Evolutionary conservation across 805 yeast species (phyloP).

Genomic region (Pichia occidentalis): DNA sequence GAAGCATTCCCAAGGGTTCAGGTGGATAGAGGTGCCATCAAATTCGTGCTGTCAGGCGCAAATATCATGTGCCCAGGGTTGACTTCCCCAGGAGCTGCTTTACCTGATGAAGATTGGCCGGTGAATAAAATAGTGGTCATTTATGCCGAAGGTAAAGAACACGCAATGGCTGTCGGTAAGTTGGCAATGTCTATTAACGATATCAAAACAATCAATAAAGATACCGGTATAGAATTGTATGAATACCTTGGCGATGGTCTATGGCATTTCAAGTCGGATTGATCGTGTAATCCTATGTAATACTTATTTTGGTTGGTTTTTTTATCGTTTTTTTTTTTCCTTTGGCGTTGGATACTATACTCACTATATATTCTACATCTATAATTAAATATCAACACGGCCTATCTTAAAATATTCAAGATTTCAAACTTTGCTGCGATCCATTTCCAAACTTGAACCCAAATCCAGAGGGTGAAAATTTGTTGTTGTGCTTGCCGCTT

Average conservation of each 20-base stretch:
- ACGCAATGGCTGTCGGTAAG: constrained; percentile 87
- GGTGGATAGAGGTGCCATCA: constrained; percentile 95
- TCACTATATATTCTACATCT: too few species aligned
- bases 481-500: not conserved
- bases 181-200: constrained; percentile 85
- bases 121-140: constrained; percentile 70
- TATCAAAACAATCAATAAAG: constrained; percentile 75
- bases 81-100: constrained; percentile 74
- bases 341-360: too few species aligned
- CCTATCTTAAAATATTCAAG: not conserved
- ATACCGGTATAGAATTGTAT: constrained; percentile 79
- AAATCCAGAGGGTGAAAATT: not conserved
- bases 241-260: constrained; percentile 88
- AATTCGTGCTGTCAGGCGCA: constrained; percentile 92
- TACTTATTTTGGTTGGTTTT: not conserved
- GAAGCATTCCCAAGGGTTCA: constrained; percentile 76
- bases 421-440: constrained; percentile 10
- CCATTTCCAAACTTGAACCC: constrained; percentile 7
- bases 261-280: constrained; percentile 48
- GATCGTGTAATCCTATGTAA: constrained; percentile 29
- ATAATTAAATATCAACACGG: too few species aligned
- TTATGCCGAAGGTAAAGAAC: constrained; percentile 89
- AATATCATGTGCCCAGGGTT: constrained; percentile 96
- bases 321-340: not conserved
- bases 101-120: constrained; percentile 68